Conservation (phyloP, 2,329 filamentous ascomycete species). For the Daldinia sp. region DNA sequence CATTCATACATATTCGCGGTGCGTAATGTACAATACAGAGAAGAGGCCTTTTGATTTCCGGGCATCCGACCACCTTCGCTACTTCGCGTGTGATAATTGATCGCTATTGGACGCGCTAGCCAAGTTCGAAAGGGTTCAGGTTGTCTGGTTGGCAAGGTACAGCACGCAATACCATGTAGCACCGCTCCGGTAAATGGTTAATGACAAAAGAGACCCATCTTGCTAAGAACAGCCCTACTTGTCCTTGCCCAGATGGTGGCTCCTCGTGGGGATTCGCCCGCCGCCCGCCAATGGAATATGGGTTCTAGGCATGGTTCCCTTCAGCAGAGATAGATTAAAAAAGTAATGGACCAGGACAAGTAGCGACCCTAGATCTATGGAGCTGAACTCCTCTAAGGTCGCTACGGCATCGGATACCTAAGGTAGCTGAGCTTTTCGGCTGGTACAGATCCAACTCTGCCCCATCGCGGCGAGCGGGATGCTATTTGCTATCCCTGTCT, state of each 20-base stretch:
- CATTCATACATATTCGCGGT: slow-evolving; percentile 2
- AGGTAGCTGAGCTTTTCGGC: slow-evolving; percentile 31
- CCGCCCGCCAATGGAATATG: slow-evolving; percentile 26
- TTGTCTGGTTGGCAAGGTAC: slow-evolving; percentile 1
- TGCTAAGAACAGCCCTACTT: slow-evolving; percentile 37
- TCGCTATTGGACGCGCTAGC: slow-evolving; percentile 9
- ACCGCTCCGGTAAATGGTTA: slow-evolving; percentile 15
- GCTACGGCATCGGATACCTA: slow-evolving; percentile 1
- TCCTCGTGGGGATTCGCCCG: slow-evolving; percentile 27
- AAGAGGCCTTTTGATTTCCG: slow-evolving; percentile 11
- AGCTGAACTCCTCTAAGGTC: slow-evolving; percentile 29
- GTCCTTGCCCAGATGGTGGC: slow-evolving; percentile 17
- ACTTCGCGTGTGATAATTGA: slow-evolving; percentile 8
- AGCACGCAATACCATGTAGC: slow-evolving; percentile 12
- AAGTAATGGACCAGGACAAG: slow-evolving; percentile 20
- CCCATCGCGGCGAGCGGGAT: slow-evolving; percentile 19
- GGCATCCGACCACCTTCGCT: slow-evolving; percentile 20
- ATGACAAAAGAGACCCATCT: slow-evolving; percentile 9
- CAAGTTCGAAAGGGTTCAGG: slow-evolving; percentile 15
- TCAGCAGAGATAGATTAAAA: slow-evolving; percentile 34
- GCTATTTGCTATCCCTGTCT: slow-evolving; percentile 34
- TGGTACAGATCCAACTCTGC: slow-evolving; percentile 18
- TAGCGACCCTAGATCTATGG: slow-evolving; percentile 26
- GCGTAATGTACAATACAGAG: background rate
- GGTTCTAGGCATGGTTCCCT: slow-evolving; percentile 20